Evolutionary conservation across 441 rosid genomes (phyloP), one percentile per base, ranked within the genome.

Genomic region (Populus hybrid): DNA sequence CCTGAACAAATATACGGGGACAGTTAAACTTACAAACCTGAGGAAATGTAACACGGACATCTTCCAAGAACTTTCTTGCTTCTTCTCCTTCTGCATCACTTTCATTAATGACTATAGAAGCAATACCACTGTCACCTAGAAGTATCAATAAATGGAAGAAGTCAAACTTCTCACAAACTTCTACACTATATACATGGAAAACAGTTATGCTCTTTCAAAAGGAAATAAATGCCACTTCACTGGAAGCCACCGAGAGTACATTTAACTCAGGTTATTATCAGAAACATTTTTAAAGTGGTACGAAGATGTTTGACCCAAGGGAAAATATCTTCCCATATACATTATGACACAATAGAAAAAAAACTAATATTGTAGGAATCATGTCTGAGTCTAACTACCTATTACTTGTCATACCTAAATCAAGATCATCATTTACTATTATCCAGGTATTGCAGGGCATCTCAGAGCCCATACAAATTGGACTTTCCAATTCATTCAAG

Each of bases 61-160:
- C 89, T 89, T 93, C 97, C 86, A 96, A 79, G 82, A 96, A 93
- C 74, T 83, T 89, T 84, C 85, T 90, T 26, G 99, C 98, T 80
- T 90, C 96, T 78, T 89, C 93, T 80, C 94, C 98, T 84, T 96
- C 98, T 21, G 84, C 88, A 83, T 91, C 88, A 72, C 98, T 96
- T 90, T 94, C 99, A 79, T 81, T 83, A 38, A 92, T 93, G 77
- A 92, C 93, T 42, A 70, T 82, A 56, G 89, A 84, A 78, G 94
- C 90, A 81, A 90, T 78, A 68, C 82, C 82, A 88, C 92, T 87
- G 35, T 88, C 88, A 79, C 98, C 98, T 96, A 79, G 38, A 82
- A 33, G 78, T 40, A 68, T 36, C 69, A 76, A 45, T 68, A 24
- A 75, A 83, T 72, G 66, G 33, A 36, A 86, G 38, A 45, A 16